Evolutionary conservation across 2,329 filamentous ascomycete genomes (phyloP).

Genomic region (Teratosphaeriaceae sp.): DNA sequence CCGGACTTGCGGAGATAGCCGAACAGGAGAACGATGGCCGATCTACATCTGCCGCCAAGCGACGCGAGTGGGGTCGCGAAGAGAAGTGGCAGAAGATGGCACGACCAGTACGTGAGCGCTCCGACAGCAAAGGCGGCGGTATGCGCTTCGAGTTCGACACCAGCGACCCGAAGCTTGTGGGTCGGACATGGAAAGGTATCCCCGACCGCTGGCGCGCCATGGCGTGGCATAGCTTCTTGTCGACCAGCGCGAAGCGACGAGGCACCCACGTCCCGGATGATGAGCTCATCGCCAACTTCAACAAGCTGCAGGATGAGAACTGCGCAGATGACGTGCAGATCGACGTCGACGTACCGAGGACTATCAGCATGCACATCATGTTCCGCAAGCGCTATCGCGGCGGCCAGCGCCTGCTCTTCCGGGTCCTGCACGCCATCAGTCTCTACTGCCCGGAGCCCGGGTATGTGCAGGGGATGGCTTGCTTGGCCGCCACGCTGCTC

Average conservation of each 20-base stretch:
- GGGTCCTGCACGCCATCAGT: constrained; percentile 84
- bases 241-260: constrained; percentile 63
- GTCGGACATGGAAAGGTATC: constrained; percentile 95
- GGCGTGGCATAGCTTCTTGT: constrained; percentile 92
- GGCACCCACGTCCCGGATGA: constrained; percentile 57
- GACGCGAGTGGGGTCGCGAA: constrained; percentile 55
- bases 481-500: constrained; percentile 81
- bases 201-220: constrained; percentile 90
- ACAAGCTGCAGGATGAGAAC: constrained; percentile 62
- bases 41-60: constrained; percentile 43
- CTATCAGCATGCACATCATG: constrained; percentile 95
- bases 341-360: constrained; percentile 91
- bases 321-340: constrained; percentile 95
- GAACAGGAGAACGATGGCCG: constrained; percentile 42
- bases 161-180: constrained; percentile 69
- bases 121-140: constrained; percentile 46
- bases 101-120: constrained; percentile 29
- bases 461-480: constrained; percentile 98
- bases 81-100: constrained; percentile 65
- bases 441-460: constrained; percentile 87
- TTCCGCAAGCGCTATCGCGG: constrained; percentile 87
- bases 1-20: constrained; percentile 41
- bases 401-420: constrained; percentile 84
- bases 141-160: constrained; percentile 75
- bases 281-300: constrained; percentile 63